phyloP scores from a whole-genome alignment of 2,329 filamentous ascomycete genomes.

The Hypoxylon sp. region DNA sequence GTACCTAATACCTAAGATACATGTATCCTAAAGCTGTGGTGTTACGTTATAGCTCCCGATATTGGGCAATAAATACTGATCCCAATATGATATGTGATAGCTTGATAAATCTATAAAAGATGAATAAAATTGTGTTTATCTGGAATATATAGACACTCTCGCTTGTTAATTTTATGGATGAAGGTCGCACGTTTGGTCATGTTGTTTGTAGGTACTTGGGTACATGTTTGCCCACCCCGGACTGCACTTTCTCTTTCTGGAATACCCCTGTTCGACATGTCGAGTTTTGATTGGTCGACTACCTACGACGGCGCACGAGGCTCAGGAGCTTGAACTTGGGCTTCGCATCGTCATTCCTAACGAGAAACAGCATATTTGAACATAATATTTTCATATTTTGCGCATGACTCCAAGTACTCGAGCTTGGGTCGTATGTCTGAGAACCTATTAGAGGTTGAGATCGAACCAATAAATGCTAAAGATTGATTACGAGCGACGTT shows the following conservation, averaged over 20 bases:
- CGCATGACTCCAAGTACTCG: conserved; percentile 1
- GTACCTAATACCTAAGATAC: too few species aligned
- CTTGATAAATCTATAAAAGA: background rate
- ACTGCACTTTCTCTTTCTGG: conserved; percentile 31
- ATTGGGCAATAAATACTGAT: background rate
- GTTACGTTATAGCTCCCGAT: background rate
- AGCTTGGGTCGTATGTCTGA: background rate
- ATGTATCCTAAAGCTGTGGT: background rate
- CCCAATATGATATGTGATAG: background rate
- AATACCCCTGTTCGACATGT: conserved; percentile 34
- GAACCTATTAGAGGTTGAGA: background rate
- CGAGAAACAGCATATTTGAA: conserved; percentile 21
- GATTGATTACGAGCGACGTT: conserved; percentile 24
- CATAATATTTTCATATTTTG: conserved; percentile 19
- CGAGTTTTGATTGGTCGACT: conserved; percentile 35
- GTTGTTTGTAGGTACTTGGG: conserved; percentile 12
- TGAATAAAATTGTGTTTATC: background rate
- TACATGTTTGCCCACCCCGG: conserved; percentile 27
- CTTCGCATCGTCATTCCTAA: conserved; percentile 38
- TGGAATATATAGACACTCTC: background rate
- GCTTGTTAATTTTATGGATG: background rate
- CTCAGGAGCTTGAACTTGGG: conserved; percentile 46
- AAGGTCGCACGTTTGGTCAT: background rate
- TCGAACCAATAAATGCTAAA: conserved; percentile 16
- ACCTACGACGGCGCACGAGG: conserved; percentile 44